Conservation (phyloP, 208 protist genomes). For the Wallacemonas collosoma region DNA sequence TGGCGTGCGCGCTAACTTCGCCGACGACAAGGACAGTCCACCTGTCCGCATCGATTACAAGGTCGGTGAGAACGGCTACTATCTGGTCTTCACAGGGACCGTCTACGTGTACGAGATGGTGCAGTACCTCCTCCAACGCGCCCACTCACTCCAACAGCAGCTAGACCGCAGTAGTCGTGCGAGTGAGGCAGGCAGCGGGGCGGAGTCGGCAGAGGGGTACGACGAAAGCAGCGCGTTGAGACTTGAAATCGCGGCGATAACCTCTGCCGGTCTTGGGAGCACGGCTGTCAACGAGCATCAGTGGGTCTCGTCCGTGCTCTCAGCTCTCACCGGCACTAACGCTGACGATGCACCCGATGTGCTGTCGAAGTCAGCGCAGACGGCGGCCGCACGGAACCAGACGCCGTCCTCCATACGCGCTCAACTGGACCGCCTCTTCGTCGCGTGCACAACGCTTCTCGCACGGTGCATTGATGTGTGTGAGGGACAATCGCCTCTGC, state of each 20-base stretch:
- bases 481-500: constrained; percentile 20
- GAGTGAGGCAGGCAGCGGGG: neutral
- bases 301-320: neutral
- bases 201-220: no score
- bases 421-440: neutral
- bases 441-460: constrained; percentile 6
- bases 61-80: constrained; percentile 49
- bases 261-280: neutral
- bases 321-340: neutral
- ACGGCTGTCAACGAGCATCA: constrained; percentile 4
- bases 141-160: constrained; percentile 16
- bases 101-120: constrained; percentile 74
- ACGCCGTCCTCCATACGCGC: neutral
- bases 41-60: constrained; percentile 25
- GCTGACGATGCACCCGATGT: neutral
- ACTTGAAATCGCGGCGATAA: constrained; percentile 6
- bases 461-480: constrained; percentile 32
- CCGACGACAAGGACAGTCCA: constrained; percentile 10
- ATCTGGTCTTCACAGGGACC: constrained; percentile 51
- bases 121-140: constrained; percentile 44
- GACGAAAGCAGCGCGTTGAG: no score
- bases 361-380: neutral
- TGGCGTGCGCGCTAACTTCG: constrained; percentile 28
- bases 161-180: neutral
- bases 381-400: constrained; percentile 2